Evolutionary conservation across 805 yeast species (phyloP), one percentile per base, ranked within the genome.

Genomic region (Candida tibetensis): DNA sequence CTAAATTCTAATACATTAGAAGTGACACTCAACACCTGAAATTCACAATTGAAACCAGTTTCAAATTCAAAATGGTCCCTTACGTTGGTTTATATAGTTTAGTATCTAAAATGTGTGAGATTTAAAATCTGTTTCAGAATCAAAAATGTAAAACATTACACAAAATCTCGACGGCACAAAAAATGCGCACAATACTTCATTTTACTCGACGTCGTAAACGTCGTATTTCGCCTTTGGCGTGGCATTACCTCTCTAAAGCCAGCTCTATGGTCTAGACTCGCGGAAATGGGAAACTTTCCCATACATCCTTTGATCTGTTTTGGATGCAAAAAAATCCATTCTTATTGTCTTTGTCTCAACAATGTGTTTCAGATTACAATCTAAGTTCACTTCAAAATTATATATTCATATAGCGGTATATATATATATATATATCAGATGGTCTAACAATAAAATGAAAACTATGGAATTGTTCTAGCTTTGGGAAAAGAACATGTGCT

Each of bases 121-220:
- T 19, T 25, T 28, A 28, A 12, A 23, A 21, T 26, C 32, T 37
- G 48, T 44, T 42, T 45, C 44, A 47, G 44, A 36, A 7, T 39
- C 33, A 17, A 35, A 44, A 40, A 45, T 45, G 40, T 47, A 39
- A 47, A 47, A 47, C 51, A 36, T 30, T 17, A 38, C 47, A 44
- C 45, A 46, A 46, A 42, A 14, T 23, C 26, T 28, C 17, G 17
- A 27, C 17, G 16, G 28, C 25, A 21, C 25, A 21, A 21, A 21
- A 21, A 7, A 7, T 21, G 9, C 10, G 25, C 25, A 10, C 7
- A 7, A 7, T 10, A 10, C 25, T 7, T 21, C 10, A 21, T 21
- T 21, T 7, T 21, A 7, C 25, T 21, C 7, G 9, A 10, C 25
- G 10, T 21, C 25, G 25, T 21, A 21, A 7, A 7, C 10, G 25